A percentile compares a stretch with the other conserved stretches of the same genome.
Conservation (phyloP, 208 protist species). For the Leishmania mexicana region DNA sequence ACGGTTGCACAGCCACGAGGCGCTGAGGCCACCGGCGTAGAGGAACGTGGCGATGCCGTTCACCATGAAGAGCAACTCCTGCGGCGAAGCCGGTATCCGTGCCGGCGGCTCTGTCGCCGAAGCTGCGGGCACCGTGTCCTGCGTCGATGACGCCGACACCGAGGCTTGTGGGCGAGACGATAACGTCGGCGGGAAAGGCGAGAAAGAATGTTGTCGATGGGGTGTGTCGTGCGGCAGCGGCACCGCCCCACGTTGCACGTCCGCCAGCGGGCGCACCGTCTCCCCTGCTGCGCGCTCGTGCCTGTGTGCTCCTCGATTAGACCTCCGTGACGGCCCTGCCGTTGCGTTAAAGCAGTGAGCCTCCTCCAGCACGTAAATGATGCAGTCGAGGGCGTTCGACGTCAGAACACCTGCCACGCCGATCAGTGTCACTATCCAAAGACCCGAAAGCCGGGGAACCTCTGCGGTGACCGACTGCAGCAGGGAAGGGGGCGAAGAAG, state of each 20-base stretch:
- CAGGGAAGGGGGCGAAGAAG: background rate
- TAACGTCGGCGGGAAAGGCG: background rate
- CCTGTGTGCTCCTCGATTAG: background rate
- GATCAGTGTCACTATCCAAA: constrained; percentile 10
- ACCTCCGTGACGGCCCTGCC: background rate
- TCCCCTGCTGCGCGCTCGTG: background rate
- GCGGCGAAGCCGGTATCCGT: constrained; percentile 3
- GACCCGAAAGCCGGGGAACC: background rate
- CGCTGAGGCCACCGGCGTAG: constrained; percentile 22
- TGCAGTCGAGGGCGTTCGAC: constrained; percentile 46
- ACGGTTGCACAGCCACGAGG: constrained; percentile 22
- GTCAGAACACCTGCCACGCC: constrained; percentile 41
- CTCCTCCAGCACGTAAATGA: constrained; percentile 60
- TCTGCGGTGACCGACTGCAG: background rate
- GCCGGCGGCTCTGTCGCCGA: background rate
- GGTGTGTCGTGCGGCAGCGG: background rate
- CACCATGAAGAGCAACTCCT: constrained; percentile 39
- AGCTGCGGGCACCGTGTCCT: background rate
- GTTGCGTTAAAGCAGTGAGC: constrained; percentile 49
- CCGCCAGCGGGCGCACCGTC: background rate
- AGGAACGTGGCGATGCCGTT: constrained; percentile 29
- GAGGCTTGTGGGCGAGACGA: background rate
- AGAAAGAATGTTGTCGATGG: background rate
- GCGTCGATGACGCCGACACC: background rate
- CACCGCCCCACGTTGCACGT: background rate